Base-by-base conservation (phyloP, 371 early-diverging fungal genomes). In the Zancudomyces culisetae region DNA sequence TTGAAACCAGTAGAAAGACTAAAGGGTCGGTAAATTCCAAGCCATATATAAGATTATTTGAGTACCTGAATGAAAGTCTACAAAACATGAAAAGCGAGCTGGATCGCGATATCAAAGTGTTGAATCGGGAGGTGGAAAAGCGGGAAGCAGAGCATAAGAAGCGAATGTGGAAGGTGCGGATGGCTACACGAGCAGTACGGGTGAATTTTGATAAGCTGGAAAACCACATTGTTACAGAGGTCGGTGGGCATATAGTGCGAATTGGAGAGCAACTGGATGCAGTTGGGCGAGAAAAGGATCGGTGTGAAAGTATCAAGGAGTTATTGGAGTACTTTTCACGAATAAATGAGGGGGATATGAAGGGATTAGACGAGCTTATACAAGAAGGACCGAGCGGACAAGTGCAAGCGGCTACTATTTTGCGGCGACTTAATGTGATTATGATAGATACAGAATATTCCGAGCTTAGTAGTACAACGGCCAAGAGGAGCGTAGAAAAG, bases 221-320 rank as follows among this genome's bases (percentile, higher is more conserved):
- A 62, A 68, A 73, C 21, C 77, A 89, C 51, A 81, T 94, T 28
- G n/a, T n/a, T n/a, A 79, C 80, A 49, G 87, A 90, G 55, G 91
- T 96, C 10, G 89, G 94, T 56, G 87, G 85, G 60, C 90, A 90
- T 10, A 90, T 94, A n/a, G 80, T 94, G 30, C 77, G 89, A 45
- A 89, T 95, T 50, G 95, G 94, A 69, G 94, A 94, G 61, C 94
- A 93, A 61, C 73, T 96, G 22, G 97, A 96, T 55, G 86, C 84
- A 0, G 81, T 93, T 22, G 90, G 91, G 60, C 87, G 83, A 58
- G 91, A 94, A 56, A 67, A 88, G 50, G 76, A 79, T 43, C 75
- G 88, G 13, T 89, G 93, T 0, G 73, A 80, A 2, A 86, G 92
- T 47, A 85, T 90, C 43, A 76, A 83, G 49, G 90, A 92, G 64